Conservation (phyloP, 225 moss, liverwort and hornwort species). For the Ulota crispa region DNA sequence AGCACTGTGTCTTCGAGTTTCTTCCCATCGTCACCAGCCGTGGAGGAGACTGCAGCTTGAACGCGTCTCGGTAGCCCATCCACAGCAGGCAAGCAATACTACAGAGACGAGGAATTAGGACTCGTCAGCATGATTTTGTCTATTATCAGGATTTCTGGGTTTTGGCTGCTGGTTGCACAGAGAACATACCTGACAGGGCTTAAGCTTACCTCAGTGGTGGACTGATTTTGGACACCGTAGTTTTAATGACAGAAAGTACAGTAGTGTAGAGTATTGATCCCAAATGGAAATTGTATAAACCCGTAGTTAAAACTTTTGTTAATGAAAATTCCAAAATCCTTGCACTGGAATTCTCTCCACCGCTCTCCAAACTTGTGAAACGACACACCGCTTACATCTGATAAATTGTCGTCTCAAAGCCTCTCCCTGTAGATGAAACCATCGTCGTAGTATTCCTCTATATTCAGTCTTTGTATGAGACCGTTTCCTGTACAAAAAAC, state of each 20-base stretch:
- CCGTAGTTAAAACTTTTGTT: not conserved
- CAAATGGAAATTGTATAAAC: not conserved
- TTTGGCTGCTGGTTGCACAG: not conserved
- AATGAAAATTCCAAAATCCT: no score
- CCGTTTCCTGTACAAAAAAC: not conserved
- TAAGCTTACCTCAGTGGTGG: not conserved
- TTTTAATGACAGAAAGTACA: not conserved
- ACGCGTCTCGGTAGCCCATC: not conserved
- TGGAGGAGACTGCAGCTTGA: constrained; percentile 29
- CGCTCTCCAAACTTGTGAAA: no score
- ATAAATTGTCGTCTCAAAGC: not conserved
- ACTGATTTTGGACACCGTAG: not conserved
- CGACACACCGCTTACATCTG: not conserved
- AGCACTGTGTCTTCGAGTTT: constrained; percentile 54
- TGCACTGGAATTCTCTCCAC: no score
- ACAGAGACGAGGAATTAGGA: constrained; percentile 1
- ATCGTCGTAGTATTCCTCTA: no score
- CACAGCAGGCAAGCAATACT: not conserved
- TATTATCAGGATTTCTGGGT: constrained; percentile 2
- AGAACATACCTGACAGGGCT: not conserved
- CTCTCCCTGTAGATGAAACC: not conserved
- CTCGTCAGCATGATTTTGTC: not conserved
- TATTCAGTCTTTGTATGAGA: not conserved
- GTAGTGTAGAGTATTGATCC: not conserved
- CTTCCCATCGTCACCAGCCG: constrained; percentile 47